Conservation (phyloP, 352 stramenopile species). For the Phytophthora megakarya region DNA sequence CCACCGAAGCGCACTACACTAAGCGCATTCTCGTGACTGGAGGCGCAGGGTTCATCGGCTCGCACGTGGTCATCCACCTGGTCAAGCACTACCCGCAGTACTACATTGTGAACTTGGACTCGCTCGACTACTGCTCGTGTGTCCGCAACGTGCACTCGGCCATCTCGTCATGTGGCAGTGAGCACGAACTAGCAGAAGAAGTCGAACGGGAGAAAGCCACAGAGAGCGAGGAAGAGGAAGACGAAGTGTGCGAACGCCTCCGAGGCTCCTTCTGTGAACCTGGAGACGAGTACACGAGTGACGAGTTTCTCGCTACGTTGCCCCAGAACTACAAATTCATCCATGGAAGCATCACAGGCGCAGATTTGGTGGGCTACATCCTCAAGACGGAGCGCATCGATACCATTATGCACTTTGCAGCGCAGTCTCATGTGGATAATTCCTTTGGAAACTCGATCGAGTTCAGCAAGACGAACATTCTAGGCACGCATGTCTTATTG, state of each 20-base stretch:
- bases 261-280: slow-evolving; percentile 67
- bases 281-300: slow-evolving; percentile 34
- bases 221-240: slow-evolving; percentile 39
- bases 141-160: slow-evolving; percentile 72
- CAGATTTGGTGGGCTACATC: slow-evolving; percentile 95
- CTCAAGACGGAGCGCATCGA: slow-evolving; percentile 96
- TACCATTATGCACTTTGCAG: slow-evolving; percentile 98
- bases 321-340: slow-evolving; percentile 95
- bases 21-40: slow-evolving; percentile 98
- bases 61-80: slow-evolving; percentile 96
- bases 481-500: slow-evolving; percentile 97
- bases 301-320: slow-evolving; percentile 34
- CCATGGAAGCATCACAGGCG: slow-evolving; percentile 95
- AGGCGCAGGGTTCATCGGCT: slow-evolving; percentile 97
- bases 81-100: slow-evolving; percentile 97
- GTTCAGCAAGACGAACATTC: slow-evolving; percentile 98
- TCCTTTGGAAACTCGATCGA: slow-evolving; percentile 98
- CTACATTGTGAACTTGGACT: slow-evolving; percentile 97
- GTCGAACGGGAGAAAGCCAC: slow-evolving; percentile 19
- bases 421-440: slow-evolving; percentile 98
- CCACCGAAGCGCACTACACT: slow-evolving; percentile 23
- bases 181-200: slow-evolving; percentile 21
- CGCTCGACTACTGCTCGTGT: slow-evolving; percentile 84
- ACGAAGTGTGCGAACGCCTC: slow-evolving; percentile 46
- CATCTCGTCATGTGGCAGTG: slow-evolving; percentile 34